phyloP scores from a whole-genome alignment of 1,284 basidiomycete genomes.

The Trametes sp. region DNA sequence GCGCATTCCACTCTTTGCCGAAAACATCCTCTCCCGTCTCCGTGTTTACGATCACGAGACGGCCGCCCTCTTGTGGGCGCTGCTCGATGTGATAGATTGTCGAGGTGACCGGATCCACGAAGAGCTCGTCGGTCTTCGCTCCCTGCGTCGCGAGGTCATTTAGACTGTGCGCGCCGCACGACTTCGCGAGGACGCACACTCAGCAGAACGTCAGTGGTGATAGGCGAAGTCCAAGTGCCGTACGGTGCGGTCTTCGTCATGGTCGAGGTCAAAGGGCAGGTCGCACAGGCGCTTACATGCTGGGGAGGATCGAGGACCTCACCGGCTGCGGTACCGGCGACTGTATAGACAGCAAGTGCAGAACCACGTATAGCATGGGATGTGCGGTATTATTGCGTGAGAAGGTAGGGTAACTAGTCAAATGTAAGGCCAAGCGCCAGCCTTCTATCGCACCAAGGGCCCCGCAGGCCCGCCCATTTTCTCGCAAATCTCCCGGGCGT shows the following conservation, averaged over 20 bases:
- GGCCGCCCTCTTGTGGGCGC: constrained; percentile 66
- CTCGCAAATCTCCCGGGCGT: constrained; percentile 52
- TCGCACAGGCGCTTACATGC: constrained; percentile 4
- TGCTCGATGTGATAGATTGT: constrained; percentile 68
- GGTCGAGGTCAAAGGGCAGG: constrained; percentile 8
- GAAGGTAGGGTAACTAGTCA: constrained; percentile 29
- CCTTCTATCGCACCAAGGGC: constrained; percentile 31
- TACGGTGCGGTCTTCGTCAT: constrained; percentile 40
- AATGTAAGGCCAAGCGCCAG: constrained; percentile 13
- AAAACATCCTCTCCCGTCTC: constrained; percentile 56
- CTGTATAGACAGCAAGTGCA: background rate
- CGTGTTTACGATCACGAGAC: constrained; percentile 63
- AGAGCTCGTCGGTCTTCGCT: constrained; percentile 52
- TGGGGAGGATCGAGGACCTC: background rate
- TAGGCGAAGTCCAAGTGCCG: constrained; percentile 48
- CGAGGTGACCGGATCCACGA: constrained; percentile 58
- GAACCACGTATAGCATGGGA: constrained; percentile 12
- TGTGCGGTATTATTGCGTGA: constrained; percentile 29
- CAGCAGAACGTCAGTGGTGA: constrained; percentile 49
- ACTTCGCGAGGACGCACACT: constrained; percentile 49
- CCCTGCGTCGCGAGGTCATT: constrained; percentile 43
- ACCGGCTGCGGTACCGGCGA: background rate
- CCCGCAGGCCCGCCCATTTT: constrained; percentile 56
- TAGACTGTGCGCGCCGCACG: background rate
- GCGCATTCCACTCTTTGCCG: constrained; percentile 60